These are phyloP conservation scores for Trichoderma atrobrunneum DNA, from an alignment of 2,329 filamentous ascomycete species.

Conservation along the genomic window DNA sequence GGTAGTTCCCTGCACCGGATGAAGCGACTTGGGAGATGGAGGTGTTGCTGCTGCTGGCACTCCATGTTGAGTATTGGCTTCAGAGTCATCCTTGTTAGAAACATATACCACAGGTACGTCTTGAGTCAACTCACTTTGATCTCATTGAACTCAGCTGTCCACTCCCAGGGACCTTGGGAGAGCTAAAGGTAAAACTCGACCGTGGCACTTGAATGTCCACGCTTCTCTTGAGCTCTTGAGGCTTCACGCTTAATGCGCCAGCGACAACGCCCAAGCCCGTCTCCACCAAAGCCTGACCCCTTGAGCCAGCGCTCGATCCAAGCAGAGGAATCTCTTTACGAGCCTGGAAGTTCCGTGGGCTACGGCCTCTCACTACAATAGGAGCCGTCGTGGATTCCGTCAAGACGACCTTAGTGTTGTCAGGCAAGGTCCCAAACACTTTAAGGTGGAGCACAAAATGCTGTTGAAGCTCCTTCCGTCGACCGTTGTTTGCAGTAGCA, in stretches of 20 bases:
- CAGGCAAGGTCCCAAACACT: slow-evolving; percentile 77
- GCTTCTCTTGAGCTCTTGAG: slow-evolving; percentile 51
- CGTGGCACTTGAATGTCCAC: slow-evolving; percentile 56
- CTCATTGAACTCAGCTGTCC: slow-evolving; percentile 50
- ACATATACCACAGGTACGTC: not conserved
- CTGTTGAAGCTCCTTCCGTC: slow-evolving; percentile 91
- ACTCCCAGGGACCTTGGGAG: slow-evolving; percentile 53
- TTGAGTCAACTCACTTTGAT: slow-evolving; percentile 52
- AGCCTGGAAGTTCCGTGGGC: slow-evolving; percentile 91
- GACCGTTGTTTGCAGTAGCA: slow-evolving; percentile 93
- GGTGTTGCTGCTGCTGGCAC: slow-evolving; percentile 41
- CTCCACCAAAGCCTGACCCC: slow-evolving; percentile 71
- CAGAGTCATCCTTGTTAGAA: slow-evolving; percentile 3
- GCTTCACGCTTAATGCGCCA: slow-evolving; percentile 53
- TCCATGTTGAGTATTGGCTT: slow-evolving; percentile 60
- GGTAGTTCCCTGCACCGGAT: slow-evolving; percentile 46
- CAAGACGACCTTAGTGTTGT: slow-evolving; percentile 76
- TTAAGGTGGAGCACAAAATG: slow-evolving; percentile 91
- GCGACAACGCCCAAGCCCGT: slow-evolving; percentile 60
- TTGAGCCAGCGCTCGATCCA: slow-evolving; percentile 70
- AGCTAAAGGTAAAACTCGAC: slow-evolving; percentile 57
- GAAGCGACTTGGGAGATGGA: slow-evolving; percentile 49
- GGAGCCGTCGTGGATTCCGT: slow-evolving; percentile 84
- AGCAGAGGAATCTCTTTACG: slow-evolving; percentile 88
- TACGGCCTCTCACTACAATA: slow-evolving; percentile 89